A percentile compares a stretch with the other conserved stretches of the same genome.
Evolutionary conservation across 73 alveolate genomes (phyloP).

Genomic region (Paramecium tetraurelia): DNA sequence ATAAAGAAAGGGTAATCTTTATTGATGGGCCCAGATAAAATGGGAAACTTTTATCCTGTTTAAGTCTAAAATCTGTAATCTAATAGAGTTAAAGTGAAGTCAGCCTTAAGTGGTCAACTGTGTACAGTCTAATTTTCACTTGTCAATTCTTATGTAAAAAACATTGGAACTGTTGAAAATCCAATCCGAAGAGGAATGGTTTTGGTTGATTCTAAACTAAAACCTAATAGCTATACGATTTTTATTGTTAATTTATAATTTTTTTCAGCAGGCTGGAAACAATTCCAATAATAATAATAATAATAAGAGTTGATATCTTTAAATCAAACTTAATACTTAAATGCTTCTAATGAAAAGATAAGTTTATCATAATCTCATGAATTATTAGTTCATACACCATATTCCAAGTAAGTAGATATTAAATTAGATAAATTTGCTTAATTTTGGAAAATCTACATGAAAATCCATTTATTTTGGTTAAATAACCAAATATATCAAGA

Average conservation of each 20-base stretch:
- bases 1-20: constrained; percentile 68
- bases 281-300: neutral
- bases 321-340: neutral
- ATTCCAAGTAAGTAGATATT: neutral
- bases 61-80: constrained; percentile 85
- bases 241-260: neutral
- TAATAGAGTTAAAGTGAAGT: constrained; percentile 76
- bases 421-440: neutral
- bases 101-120: constrained; percentile 88
- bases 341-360: neutral
- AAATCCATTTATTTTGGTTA: neutral
- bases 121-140: constrained; percentile 74
- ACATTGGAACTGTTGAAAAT: constrained; percentile 71
- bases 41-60: constrained; percentile 82
- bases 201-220: constrained; percentile 61
- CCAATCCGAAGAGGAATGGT: constrained; percentile 90
- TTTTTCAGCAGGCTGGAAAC: neutral
- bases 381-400: neutral
- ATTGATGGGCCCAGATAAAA: constrained; percentile 90
- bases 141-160: constrained; percentile 58
- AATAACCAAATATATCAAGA: neutral
- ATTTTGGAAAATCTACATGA: neutral
- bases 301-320: neutral
- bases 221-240: neutral
- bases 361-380: neutral